Evolutionary conservation across 441 rosid genomes (phyloP).

Genomic region (Euphorbia celastroides): DNA sequence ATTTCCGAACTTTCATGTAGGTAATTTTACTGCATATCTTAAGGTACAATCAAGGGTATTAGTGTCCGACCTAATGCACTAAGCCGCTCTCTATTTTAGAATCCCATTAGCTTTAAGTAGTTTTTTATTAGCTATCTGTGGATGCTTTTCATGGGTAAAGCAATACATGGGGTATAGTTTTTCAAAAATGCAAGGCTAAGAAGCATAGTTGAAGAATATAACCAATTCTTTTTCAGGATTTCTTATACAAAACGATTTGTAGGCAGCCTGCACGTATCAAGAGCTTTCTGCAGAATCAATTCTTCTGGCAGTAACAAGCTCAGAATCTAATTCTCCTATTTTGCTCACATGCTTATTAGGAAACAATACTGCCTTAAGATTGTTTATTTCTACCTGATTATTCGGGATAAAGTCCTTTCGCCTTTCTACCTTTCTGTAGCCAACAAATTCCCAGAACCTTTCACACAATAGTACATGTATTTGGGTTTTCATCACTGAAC

Average conservation of each 20-base stretch:
- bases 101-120: background rate
- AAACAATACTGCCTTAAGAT: slow-evolving; percentile 21
- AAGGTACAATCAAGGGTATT: background rate
- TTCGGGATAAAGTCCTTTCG: slow-evolving; percentile 12
- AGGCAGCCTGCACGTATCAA: slow-evolving; percentile 10
- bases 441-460: background rate
- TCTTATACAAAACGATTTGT: slow-evolving; percentile 16
- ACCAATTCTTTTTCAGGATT: slow-evolving; percentile 12
- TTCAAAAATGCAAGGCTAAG: slow-evolving; percentile 20
- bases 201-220: slow-evolving; percentile 17
- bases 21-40: background rate
- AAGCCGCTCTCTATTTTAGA: background rate
- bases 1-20: background rate
- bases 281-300: slow-evolving; percentile 28
- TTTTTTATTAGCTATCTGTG: background rate
- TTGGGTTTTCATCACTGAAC: slow-evolving; percentile 74
- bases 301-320: slow-evolving; percentile 39
- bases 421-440: slow-evolving; percentile 4
- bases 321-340: slow-evolving; percentile 41
- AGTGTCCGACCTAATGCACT: background rate
- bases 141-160: background rate
- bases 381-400: slow-evolving; percentile 4
- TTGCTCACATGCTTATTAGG: slow-evolving; percentile 27
- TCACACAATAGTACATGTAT: slow-evolving; percentile 55
- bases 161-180: too few relatives aligned